phyloP scores from a whole-genome alignment of 2,329 filamentous ascomycete genomes.

The Aspergillus pseudonomiae region DNA sequence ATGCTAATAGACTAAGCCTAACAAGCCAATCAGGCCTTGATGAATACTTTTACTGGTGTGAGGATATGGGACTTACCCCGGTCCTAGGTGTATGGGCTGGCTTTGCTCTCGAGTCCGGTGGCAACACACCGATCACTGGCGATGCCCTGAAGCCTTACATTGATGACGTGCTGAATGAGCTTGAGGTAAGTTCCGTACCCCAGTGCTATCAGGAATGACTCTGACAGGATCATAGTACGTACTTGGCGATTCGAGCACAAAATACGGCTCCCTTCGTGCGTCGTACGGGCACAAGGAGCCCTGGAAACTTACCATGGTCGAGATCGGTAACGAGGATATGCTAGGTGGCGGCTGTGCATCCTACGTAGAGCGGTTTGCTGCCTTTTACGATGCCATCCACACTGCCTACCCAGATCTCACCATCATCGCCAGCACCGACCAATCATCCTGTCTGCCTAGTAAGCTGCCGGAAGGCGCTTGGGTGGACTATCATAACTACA shows the following conservation, averaged over 20 bases:
- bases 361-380: conserved; percentile 57
- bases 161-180: conserved; percentile 61
- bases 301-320: conserved; percentile 60
- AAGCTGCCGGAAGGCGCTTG: conserved; percentile 40
- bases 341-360: conserved; percentile 53
- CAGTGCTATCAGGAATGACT: background rate
- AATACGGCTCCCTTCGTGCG: conserved; percentile 60
- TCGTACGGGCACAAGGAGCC: conserved; percentile 61
- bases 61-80: conserved; percentile 59
- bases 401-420: conserved; percentile 57
- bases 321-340: conserved; percentile 68
- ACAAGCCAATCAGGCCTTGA: conserved; percentile 40
- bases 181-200: conserved; percentile 46
- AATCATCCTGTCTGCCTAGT: conserved; percentile 24
- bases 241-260: conserved; percentile 54
- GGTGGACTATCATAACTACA: conserved; percentile 56
- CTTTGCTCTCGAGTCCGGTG: conserved; percentile 55
- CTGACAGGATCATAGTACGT: conserved; percentile 49
- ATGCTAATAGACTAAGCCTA: background rate
- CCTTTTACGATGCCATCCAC: conserved; percentile 61
- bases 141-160: conserved; percentile 59
- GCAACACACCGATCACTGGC: conserved; percentile 50
- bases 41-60: conserved; percentile 62
- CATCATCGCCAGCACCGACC: conserved; percentile 52
- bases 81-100: conserved; percentile 62